Evolutionary conservation across 2,329 filamentous ascomycete genomes (phyloP).

Genomic region (Penicillium sp.): DNA sequence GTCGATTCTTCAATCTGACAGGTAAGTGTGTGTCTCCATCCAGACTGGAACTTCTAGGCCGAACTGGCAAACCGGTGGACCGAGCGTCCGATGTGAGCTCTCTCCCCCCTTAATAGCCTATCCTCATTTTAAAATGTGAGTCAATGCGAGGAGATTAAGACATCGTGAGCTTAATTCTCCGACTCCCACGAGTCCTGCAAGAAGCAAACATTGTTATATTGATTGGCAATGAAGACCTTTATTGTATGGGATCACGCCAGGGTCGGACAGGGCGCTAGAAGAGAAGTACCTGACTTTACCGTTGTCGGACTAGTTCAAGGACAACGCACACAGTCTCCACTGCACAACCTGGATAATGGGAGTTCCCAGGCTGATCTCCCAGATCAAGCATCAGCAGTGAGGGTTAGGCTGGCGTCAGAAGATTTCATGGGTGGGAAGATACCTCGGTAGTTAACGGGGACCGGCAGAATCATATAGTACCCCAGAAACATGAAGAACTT

Average conservation of each 20-base stretch:
- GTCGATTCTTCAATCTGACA: no score
- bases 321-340: conserved; percentile 11
- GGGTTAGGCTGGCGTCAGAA: neutral
- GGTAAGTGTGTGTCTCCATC: neutral
- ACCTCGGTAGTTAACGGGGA: neutral
- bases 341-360: neutral
- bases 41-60: conserved; percentile 2
- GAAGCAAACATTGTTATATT: conserved; percentile 2
- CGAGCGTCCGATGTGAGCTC: conserved; percentile 21
- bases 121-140: conserved; percentile 17
- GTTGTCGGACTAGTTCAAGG: neutral
- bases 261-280: neutral
- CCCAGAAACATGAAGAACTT: neutral
- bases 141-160: conserved; percentile 22
- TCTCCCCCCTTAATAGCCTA: conserved; percentile 13
- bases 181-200: conserved; percentile 15
- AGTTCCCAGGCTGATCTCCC: neutral
- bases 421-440: neutral
- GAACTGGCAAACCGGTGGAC: conserved; percentile 11
- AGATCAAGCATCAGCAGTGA: neutral
- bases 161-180: conserved; percentile 23
- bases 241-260: conserved; percentile 6
- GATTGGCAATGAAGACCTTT: conserved; percentile 6
- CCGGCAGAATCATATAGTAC: neutral
- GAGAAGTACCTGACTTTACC: neutral